A percentile compares a stretch with the other conserved stretches of the same genome.
Evolutionary conservation across 73 alveolate genomes (phyloP).

Genomic region (Tetrahymena borealis): DNA sequence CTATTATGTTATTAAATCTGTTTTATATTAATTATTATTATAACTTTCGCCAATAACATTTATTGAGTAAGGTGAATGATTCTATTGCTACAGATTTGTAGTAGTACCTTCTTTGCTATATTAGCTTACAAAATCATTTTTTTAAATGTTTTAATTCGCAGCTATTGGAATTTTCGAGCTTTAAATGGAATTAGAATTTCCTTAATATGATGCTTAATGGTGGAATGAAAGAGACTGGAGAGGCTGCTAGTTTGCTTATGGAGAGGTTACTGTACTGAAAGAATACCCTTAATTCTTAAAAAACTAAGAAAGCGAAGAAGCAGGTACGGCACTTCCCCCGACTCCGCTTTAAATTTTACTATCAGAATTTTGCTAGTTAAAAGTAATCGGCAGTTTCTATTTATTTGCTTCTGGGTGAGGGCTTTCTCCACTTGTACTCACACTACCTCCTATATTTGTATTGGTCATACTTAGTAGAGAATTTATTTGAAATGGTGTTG

Average conservation of each 20-base stretch:
- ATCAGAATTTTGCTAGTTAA: not conserved
- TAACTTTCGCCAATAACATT: not conserved
- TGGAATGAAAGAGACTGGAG: not conserved
- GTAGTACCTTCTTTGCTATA: not conserved
- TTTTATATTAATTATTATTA: not conserved
- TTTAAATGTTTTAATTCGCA: not conserved
- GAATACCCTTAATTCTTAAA: not conserved
- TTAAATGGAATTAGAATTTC: not conserved
- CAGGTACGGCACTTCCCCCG: not conserved
- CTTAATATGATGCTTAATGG: not conserved
- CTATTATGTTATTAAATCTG: not conserved
- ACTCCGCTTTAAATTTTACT: not conserved
- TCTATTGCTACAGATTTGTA: not conserved
- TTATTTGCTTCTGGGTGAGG: not conserved
- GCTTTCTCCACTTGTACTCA: not conserved
- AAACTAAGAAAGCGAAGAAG: not conserved
- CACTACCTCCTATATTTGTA: not conserved
- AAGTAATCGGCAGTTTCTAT: not conserved
- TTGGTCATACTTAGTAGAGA: not conserved
- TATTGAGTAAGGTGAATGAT: not conserved
- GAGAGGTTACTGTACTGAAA: not conserved
- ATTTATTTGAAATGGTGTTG: not conserved
- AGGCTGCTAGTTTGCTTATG: not conserved
- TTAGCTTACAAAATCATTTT: not conserved
- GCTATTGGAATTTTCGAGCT: not conserved